Evolutionary conservation across 2,329 filamentous ascomycete species (phyloP), one percentile per base, ranked within the genome.

Genomic region (Verticillium longisporum): DNA sequence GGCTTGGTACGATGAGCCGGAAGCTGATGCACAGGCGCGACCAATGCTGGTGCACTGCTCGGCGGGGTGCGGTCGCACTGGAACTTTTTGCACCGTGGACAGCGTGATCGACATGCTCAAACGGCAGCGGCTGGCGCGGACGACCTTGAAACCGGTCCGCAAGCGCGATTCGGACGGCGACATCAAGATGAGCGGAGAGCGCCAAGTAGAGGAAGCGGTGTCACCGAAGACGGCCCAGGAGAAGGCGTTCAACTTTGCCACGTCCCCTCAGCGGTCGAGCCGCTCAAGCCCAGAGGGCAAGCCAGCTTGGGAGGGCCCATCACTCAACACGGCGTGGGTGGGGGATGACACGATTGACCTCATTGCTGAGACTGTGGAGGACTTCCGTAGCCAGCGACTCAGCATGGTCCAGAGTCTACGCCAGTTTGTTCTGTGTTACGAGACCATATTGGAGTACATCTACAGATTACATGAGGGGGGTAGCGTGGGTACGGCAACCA

Each of bases 351-450:
- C 85, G 32, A 71, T 90, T 1, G 95, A 99, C 72, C 75, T 98
- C 62, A 87, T 99, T 56, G 88, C 91, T 64, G 88, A 87, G 71
- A 95, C 93, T 0, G 94, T 99, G 1, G 90, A 95, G 68, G 92
- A 97, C 68, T 97, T 99, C 74, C 83, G 95, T 61, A 80, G 83
- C 57, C 95, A 99, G 77, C 81, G 95, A 66, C 77, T 97, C 21
- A 97, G 92, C 74, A 99, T 98, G 93, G 94, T 99, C 54, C 95
- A 98, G 75, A 97, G 90, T 69, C 77, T 98, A 61, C 83, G 91
- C 63, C 95, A 99, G 73, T 98, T 90, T 76, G 94, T 97, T 57
- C 85, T 99, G 37, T 99, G 95, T 74, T 99, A 99, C 73, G 95
- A 99, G 78, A 96, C 91, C 50, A 83, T 98, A 6, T 78, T 96